Base-by-base conservation (phyloP, 106 monocot species). In the Amphibolis antarctica region DNA sequence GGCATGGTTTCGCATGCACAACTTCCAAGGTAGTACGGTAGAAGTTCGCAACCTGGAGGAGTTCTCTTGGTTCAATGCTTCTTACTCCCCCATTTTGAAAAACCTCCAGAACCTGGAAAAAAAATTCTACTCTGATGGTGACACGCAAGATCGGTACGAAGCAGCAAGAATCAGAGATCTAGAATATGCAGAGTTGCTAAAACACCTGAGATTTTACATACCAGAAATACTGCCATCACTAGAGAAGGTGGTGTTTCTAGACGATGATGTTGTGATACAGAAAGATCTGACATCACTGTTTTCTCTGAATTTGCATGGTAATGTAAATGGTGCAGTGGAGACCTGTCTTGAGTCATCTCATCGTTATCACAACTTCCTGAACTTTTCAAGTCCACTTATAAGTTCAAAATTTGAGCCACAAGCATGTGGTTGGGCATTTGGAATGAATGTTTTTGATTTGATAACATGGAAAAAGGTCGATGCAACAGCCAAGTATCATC, bases 301-400 rank as follows among this genome's bases (percentile, higher is more conserved):
- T 45, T 80, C 86, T 5, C 18, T 82, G 65, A 76, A 86, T 57
- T 71, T 86, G 75, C 79, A 82, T 62, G 79, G 82, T 1, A 80
- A 77, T 59, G 86, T 80, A 14, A 86, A 71, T 66, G 86, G 82
- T 46, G 86, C 86, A 23, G 86, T 86, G 48, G 86, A 86, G 75
- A 86, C 86, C 53, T 86, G 86, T 65, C 71, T 80, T 5, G 86
- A 82, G 60, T 26, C 68, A n/a, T 82, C 44, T 42, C 86, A 86
- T 51, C 61, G 82, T 57, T 73, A 80, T 49, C 68, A 82, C 77
- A 77, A 64, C 36, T 82, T 82, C 67, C 75, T 86, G 0, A 86
- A 86, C 60, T 86, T 86, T 52, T 80, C 82, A 15, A 64, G 74
- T 45, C 76, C 82, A 20, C 10, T 74, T 4, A 73, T 86, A 31